Percentiles rank a stretch among this genome's conserved stretches.
Conservation (phyloP, 2,329 filamentous ascomycete genomes). For the Ceratocystiopsis brevicomis region DNA sequence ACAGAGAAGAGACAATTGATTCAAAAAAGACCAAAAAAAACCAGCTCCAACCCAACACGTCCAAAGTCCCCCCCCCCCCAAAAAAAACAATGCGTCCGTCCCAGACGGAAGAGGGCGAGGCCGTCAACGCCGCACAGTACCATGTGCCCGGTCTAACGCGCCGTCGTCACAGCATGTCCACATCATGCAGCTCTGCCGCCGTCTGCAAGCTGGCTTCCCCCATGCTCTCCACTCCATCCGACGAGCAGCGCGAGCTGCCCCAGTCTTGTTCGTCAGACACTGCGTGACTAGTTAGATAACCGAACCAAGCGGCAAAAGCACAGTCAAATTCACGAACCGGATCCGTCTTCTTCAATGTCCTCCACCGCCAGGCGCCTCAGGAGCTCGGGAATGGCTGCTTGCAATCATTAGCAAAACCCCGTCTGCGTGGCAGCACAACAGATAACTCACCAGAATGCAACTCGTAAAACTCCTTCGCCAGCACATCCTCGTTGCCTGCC, state of each 20-base stretch:
- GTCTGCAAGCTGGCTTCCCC: constrained; percentile 26
- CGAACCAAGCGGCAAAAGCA: too few species aligned
- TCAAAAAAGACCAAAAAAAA: too few species aligned
- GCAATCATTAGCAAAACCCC: not conserved
- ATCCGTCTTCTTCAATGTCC: constrained; percentile 38
- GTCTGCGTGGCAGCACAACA: not conserved
- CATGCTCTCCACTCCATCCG: constrained; percentile 33
- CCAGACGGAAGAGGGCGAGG: too few species aligned
- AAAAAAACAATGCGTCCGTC: not conserved
- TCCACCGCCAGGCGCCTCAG: constrained; percentile 37
- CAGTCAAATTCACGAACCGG: constrained; percentile 23
- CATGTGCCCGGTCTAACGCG: not conserved
- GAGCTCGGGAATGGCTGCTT: constrained; percentile 26
- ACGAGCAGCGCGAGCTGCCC: constrained; percentile 35
- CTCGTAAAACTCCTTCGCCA: constrained; percentile 15
- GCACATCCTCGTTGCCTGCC: constrained; percentile 4
- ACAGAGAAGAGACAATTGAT: too few species aligned
- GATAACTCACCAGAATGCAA: constrained; percentile 19
- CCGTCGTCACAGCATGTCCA: constrained; percentile 6
- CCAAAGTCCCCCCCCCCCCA: too few species aligned
- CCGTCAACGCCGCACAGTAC: too few species aligned
- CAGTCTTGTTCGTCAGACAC: constrained; percentile 23
- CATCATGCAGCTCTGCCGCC: constrained; percentile 19
- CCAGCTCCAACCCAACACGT: too few species aligned
- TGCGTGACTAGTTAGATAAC: not conserved